These are phyloP conservation scores for Eutrema japonicum DNA, from an alignment of 345 rosid species.

Conservation along the genomic window DNA sequence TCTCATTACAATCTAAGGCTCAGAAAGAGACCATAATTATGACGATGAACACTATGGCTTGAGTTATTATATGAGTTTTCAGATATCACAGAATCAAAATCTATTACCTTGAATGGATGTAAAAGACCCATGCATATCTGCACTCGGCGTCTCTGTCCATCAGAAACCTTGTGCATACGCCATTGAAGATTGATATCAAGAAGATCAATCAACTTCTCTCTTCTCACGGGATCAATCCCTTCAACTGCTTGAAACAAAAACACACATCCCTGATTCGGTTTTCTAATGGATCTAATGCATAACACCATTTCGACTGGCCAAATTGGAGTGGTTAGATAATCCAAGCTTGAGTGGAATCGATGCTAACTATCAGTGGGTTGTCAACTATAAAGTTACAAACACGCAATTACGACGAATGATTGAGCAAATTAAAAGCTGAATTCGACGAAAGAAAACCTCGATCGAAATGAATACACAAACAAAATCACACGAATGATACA, in stretches of 20 bases:
- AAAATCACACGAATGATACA: neutral
- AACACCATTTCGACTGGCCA: too few species aligned
- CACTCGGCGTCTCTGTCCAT: slow-evolving; percentile 95
- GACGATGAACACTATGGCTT: neutral
- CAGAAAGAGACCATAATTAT: slow-evolving; percentile 3
- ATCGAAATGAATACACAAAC: neutral
- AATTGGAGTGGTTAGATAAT: too few species aligned
- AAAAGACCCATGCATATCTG: slow-evolving; percentile 99
- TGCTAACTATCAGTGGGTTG: too few species aligned
- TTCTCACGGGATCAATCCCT: slow-evolving; percentile 84
- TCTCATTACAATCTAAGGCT: slow-evolving; percentile 3
- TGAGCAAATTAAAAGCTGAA: neutral
- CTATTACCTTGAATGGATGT: slow-evolving; percentile 79
- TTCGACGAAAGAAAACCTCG: neutral
- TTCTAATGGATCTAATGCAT: too few species aligned
- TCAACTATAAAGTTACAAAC: too few species aligned
- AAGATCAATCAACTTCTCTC: slow-evolving; percentile 84
- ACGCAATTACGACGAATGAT: too few species aligned
- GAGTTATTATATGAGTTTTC: neutral
- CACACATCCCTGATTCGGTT: neutral
- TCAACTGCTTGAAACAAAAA: slow-evolving; percentile 60
- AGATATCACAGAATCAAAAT: neutral
- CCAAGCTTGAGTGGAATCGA: too few species aligned
- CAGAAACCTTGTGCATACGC: slow-evolving; percentile 99
- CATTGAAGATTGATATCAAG: slow-evolving; percentile 92